Evolutionary conservation across 2,329 filamentous ascomycete species (phyloP).

Genomic region (Fusarium sterilihyphosum): DNA sequence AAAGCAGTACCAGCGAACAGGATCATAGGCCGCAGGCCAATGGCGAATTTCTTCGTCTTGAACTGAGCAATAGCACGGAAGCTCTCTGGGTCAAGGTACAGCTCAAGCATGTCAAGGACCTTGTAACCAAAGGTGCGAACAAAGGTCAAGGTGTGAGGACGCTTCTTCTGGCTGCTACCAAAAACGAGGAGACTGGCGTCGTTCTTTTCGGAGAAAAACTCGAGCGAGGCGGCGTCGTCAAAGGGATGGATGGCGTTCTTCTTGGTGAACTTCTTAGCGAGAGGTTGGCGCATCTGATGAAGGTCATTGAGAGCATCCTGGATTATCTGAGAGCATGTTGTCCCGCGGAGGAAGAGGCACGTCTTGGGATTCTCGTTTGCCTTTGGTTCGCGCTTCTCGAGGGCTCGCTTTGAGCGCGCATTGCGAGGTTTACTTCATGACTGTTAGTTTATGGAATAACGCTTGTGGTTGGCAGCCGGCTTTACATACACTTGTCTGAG

Average conservation of each 20-base stretch:
- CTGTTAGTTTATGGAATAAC: neutral
- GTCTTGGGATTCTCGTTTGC: conserved; percentile 89
- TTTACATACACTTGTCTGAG: conserved; percentile 59
- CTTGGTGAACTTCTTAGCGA: conserved; percentile 92
- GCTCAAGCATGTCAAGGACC: conserved; percentile 93
- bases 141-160: conserved; percentile 89
- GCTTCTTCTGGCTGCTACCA: conserved; percentile 89
- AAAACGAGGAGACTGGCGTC: conserved; percentile 88
- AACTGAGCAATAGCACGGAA: conserved; percentile 79
- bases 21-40: conserved; percentile 89
- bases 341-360: conserved; percentile 88
- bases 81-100: conserved; percentile 80
- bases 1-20: conserved; percentile 91
- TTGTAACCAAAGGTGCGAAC: conserved; percentile 86
- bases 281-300: conserved; percentile 82
- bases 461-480: neutral
- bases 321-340: conserved; percentile 82
- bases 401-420: conserved; percentile 92
- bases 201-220: conserved; percentile 98
- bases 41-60: conserved; percentile 77
- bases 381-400: conserved; percentile 93
- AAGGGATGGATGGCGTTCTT: conserved; percentile 97
- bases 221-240: conserved; percentile 85
- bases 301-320: conserved; percentile 88
- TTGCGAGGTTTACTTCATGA: conserved; percentile 65